Conservation (phyloP, 2,329 filamentous ascomycete species). For the Xylaria sp. region DNA sequence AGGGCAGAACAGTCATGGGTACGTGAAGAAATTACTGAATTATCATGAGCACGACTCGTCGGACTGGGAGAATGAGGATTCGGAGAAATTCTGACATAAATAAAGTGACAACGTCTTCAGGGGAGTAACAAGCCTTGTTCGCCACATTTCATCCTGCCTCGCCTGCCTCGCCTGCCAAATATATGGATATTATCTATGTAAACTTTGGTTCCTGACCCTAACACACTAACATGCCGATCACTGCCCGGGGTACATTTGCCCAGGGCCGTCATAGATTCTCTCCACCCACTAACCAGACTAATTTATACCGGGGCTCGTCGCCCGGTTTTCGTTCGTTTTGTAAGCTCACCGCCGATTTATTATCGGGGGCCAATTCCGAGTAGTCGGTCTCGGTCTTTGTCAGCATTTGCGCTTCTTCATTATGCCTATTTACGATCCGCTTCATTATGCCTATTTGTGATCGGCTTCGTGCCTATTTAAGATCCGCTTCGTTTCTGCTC, state of each 20-base stretch:
- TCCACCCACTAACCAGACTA: background rate
- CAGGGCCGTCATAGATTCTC: background rate
- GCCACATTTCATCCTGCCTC: no score
- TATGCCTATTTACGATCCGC: background rate
- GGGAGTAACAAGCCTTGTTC: no score
- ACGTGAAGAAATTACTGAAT: no score
- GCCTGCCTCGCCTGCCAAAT: no score
- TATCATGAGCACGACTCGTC: no score
- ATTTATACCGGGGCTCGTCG: background rate
- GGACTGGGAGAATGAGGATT: no score
- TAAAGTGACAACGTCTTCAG: no score
- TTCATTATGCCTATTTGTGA: background rate
- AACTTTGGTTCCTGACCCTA: no score
- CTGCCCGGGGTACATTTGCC: background rate
- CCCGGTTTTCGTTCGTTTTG: background rate
- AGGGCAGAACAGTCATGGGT: no score
- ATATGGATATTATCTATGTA: background rate
- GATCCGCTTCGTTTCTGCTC: background rate
- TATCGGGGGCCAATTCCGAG: slow-evolving; percentile 10
- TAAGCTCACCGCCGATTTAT: slow-evolving; percentile 6
- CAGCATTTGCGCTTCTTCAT: background rate
- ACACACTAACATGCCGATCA: background rate
- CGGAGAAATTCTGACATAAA: no score
- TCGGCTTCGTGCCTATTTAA: background rate
- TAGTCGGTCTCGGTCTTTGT: slow-evolving; percentile 3